Conservation (phyloP, 371 early-diverging fungal species). For the Mortierella sp. region DNA sequence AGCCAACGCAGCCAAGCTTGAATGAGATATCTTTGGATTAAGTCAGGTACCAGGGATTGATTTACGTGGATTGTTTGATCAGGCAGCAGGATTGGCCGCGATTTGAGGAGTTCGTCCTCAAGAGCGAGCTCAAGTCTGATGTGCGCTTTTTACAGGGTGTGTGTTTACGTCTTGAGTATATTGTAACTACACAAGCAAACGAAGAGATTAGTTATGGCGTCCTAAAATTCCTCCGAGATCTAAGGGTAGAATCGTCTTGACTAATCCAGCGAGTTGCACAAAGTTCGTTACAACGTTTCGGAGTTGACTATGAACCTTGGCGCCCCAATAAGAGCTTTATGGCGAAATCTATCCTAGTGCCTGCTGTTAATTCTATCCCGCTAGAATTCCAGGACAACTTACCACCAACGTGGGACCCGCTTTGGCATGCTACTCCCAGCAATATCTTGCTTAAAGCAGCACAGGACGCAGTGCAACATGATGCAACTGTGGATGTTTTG, state of each 20-base stretch:
- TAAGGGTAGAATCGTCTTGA: too few relatives aligned
- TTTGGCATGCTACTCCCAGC: background rate
- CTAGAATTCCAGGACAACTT: background rate
- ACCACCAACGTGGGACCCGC: background rate
- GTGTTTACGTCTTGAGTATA: conserved; percentile 1
- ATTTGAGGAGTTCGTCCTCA: conserved; percentile 7
- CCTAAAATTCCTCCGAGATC: background rate
- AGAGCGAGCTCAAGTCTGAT: conserved; percentile 2
- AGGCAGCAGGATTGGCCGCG: background rate
- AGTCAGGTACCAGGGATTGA: too few relatives aligned
- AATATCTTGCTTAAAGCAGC: background rate
- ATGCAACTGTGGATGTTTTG: too few relatives aligned
- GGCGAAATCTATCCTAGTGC: too few relatives aligned
- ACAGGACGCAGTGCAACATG: background rate
- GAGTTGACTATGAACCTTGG: too few relatives aligned
- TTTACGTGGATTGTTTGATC: too few relatives aligned
- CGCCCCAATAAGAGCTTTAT: too few relatives aligned
- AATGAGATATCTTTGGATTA: too few relatives aligned
- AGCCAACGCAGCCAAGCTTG: too few relatives aligned
- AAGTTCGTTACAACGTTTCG: too few relatives aligned
- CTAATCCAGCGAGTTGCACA: too few relatives aligned
- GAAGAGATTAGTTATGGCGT: background rate
- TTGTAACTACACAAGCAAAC: background rate
- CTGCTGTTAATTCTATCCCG: too few relatives aligned
- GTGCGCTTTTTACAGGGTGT: background rate